phyloP scores from a whole-genome alignment of 495 filamentous ascomycete genomes.

The Parachaetomium inaequale region DNA sequence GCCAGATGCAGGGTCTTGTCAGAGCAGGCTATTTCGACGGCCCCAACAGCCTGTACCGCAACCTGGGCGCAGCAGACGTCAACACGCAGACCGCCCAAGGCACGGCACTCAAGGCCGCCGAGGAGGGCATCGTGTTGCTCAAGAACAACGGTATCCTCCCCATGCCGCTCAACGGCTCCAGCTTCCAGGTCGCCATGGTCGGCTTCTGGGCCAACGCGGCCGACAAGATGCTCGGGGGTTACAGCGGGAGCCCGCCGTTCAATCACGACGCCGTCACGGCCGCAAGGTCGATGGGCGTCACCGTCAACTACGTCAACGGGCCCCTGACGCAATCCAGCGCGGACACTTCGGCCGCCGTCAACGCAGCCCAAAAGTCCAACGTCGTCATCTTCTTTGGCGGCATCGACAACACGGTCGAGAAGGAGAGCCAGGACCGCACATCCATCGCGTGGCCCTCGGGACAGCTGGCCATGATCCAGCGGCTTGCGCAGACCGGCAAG shows the following conservation, averaged over 20 bases:
- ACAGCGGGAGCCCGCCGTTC: conserved; percentile 39
- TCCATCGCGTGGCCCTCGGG: conserved; percentile 42
- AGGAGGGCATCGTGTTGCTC: conserved; percentile 37
- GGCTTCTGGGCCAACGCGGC: conserved; percentile 41
- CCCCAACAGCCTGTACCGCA: conserved; percentile 12
- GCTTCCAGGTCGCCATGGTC: conserved; percentile 34
- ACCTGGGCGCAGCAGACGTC: conserved; percentile 21
- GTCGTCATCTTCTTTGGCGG: conserved; percentile 46
- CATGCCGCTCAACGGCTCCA: conserved; percentile 10
- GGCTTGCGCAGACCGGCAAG: conserved; percentile 37
- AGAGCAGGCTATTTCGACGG: conserved; percentile 38
- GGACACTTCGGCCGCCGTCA: conserved; percentile 50
- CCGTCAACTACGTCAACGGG: conserved; percentile 25
- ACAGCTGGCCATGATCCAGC: conserved; percentile 41
- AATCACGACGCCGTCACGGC: conserved; percentile 35
- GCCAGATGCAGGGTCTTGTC: conserved; percentile 44
- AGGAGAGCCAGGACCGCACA: conserved; percentile 40
- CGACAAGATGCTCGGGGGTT: conserved; percentile 38
- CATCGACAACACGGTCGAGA: conserved; percentile 42
- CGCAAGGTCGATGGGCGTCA: conserved; percentile 32
- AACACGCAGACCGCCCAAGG: conserved; percentile 24
- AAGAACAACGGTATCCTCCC: conserved; percentile 37
- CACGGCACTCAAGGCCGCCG: conserved; percentile 36
- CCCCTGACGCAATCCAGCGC: conserved; percentile 46
- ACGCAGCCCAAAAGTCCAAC: conserved; percentile 37